A percentile compares a stretch with the other conserved stretches of the same genome.
Evolutionary conservation across 2,329 filamentous ascomycete species (phyloP).

Genomic region (Nemania bipapillata): DNA sequence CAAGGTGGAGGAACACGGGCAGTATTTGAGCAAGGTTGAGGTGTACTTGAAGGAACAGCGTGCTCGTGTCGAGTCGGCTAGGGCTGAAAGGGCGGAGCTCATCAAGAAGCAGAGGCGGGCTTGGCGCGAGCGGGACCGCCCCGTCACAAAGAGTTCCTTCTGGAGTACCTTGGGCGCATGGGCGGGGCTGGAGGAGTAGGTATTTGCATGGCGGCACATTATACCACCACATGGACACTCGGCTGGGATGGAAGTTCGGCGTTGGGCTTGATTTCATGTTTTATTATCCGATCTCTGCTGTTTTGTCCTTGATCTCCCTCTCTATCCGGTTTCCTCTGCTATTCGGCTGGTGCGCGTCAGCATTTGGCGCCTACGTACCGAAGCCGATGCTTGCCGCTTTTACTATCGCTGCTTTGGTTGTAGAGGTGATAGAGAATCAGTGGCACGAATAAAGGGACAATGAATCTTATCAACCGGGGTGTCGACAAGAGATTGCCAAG

Average conservation of each 20-base stretch:
- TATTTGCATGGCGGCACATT: conserved; percentile 39
- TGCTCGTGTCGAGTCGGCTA: conserved; percentile 49
- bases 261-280: conserved; percentile 45
- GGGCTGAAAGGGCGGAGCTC: conserved; percentile 45
- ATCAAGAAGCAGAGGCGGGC: conserved; percentile 48
- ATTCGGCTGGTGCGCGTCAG: conserved; percentile 28
- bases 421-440: conserved; percentile 28
- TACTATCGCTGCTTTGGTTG: conserved; percentile 29
- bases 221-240: conserved; percentile 46
- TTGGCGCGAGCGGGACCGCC: conserved; percentile 45
- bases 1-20: conserved; percentile 58
- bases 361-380: conserved; percentile 4
- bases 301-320: conserved; percentile 28
- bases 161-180: conserved; percentile 42
- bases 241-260: conserved; percentile 45
- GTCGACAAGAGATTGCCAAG: conserved; percentile 14
- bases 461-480: conserved; percentile 4
- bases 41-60: conserved; percentile 55
- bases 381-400: conserved; percentile 13
- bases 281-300: conserved; percentile 39
- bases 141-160: conserved; percentile 41
- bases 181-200: conserved; percentile 33
- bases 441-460: conserved; percentile 7
- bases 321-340: conserved; percentile 26
- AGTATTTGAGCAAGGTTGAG: conserved; percentile 62